These are phyloP conservation scores for Amanita pseudoporphyria DNA, from an alignment of 768 basidiomycete species.

Conservation along the genomic window DNA sequence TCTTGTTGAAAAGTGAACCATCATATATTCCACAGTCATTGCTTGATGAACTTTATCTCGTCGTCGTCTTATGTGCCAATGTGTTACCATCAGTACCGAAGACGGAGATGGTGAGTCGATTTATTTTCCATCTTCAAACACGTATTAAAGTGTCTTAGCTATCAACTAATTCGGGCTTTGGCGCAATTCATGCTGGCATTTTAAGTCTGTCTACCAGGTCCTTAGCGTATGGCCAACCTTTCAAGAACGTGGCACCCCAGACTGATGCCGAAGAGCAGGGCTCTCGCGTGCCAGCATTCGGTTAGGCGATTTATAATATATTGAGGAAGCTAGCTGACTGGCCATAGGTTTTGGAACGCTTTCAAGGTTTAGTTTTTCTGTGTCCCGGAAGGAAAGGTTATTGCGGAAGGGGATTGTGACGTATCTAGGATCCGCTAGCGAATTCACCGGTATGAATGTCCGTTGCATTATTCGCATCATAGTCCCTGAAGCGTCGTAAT, in stretches of 20 bases:
- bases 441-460: slow-evolving; percentile 47
- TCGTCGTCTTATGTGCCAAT: slow-evolving; percentile 61
- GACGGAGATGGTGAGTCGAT: slow-evolving; percentile 60
- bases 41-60: slow-evolving; percentile 71
- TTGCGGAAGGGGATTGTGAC: slow-evolving; percentile 53
- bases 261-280: slow-evolving; percentile 57
- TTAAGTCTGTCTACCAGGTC: slow-evolving; percentile 65
- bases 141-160: slow-evolving; percentile 22
- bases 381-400: slow-evolving; percentile 44
- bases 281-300: slow-evolving; percentile 43
- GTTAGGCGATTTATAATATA: slow-evolving; percentile 21
- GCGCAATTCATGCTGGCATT: slow-evolving; percentile 75
- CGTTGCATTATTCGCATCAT: not conserved
- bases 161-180: slow-evolving; percentile 71
- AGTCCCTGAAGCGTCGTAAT: not conserved
- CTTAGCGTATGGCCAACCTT: slow-evolving; percentile 52
- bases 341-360: slow-evolving; percentile 38
- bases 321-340: not conserved
- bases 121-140: not conserved
- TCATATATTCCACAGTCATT: slow-evolving; percentile 52
- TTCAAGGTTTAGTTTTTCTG: slow-evolving; percentile 49
- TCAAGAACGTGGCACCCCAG: slow-evolving; percentile 46
- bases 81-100: slow-evolving; percentile 66
- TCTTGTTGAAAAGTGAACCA: slow-evolving; percentile 69
- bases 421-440: slow-evolving; percentile 64